These are phyloP conservation scores for Nannizziopsis arthrosporioides DNA, from an alignment of 2,329 filamentous ascomycete species.

Conservation along the genomic window DNA sequence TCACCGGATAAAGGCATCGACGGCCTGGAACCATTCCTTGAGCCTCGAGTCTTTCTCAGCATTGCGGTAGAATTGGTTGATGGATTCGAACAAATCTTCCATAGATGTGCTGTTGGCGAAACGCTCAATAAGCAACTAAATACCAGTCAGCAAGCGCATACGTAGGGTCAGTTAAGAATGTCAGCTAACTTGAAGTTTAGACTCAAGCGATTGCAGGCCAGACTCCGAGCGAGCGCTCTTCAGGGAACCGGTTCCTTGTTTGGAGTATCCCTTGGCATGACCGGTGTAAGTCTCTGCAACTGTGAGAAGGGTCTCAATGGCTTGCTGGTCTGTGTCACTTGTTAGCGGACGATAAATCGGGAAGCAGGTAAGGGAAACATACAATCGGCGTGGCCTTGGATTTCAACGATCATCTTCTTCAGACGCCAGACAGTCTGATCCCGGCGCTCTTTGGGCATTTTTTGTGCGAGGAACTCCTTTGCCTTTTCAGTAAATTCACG, in stretches of 20 bases:
- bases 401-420: conserved; percentile 96
- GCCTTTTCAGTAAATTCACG: conserved; percentile 36
- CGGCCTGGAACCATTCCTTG: conserved; percentile 72
- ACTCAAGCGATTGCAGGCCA: conserved; percentile 58
- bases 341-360: conserved; percentile 3
- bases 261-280: conserved; percentile 55
- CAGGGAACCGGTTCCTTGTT: conserved; percentile 55
- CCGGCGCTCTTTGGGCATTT: conserved; percentile 84
- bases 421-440: conserved; percentile 85
- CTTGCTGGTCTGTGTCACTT: conserved; percentile 53
- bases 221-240: conserved; percentile 57
- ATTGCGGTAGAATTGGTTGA: conserved; percentile 75
- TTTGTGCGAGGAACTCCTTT: conserved; percentile 66
- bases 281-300: conserved; percentile 75
- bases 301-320: conserved; percentile 74
- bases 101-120: conserved; percentile 91
- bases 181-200: conserved; percentile 57
- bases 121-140: conserved; percentile 72
- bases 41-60: conserved; percentile 79
- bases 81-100: conserved; percentile 71
- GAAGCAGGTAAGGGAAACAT: conserved; percentile 24
- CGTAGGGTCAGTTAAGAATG: conserved; percentile 29
- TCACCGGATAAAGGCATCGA: conserved; percentile 59
- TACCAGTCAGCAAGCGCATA: conserved; percentile 41
- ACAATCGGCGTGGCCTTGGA: conserved; percentile 89